A percentile compares a stretch with the other conserved stretches of the same genome.
These are phyloP conservation scores for Zasmidium cellare DNA, from an alignment of 2,329 filamentous ascomycete species.

Conservation along the genomic window DNA sequence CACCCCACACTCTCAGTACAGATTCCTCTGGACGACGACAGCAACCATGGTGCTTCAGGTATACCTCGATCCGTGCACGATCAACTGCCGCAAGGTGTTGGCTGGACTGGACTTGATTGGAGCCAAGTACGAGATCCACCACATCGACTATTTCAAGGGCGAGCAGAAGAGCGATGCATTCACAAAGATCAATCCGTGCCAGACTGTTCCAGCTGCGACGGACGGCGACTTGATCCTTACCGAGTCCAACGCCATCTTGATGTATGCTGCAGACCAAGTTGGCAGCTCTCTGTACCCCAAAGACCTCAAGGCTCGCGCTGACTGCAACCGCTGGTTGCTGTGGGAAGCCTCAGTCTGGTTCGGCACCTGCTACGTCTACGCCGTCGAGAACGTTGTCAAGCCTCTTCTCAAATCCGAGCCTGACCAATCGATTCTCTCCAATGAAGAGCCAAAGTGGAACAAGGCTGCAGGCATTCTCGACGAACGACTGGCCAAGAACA, in stretches of 20 bases:
- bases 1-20: too few relatives aligned
- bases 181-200: conserved; percentile 40
- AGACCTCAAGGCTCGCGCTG: conserved; percentile 40
- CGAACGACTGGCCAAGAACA: conserved; percentile 37
- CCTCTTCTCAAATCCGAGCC: conserved; percentile 39
- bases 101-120: conserved; percentile 41
- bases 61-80: conserved; percentile 43
- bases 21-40: neutral
- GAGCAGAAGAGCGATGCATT: conserved; percentile 40
- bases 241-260: conserved; percentile 45
- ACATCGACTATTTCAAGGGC: conserved; percentile 42
- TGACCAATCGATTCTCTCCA: conserved; percentile 38
- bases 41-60: conserved; percentile 31
- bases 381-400: conserved; percentile 44
- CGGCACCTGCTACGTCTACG: conserved; percentile 41
- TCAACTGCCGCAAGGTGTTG: conserved; percentile 45
- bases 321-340: conserved; percentile 44
- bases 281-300: conserved; percentile 38
- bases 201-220: conserved; percentile 41
- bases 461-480: conserved; percentile 41
- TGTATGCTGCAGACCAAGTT: conserved; percentile 41
- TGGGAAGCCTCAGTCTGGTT: conserved; percentile 47
- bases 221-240: conserved; percentile 43
- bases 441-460: conserved; percentile 37
- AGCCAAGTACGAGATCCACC: conserved; percentile 38